phyloP scores from a whole-genome alignment of 1,284 basidiomycete species.

The Malassezia slooffiae region DNA sequence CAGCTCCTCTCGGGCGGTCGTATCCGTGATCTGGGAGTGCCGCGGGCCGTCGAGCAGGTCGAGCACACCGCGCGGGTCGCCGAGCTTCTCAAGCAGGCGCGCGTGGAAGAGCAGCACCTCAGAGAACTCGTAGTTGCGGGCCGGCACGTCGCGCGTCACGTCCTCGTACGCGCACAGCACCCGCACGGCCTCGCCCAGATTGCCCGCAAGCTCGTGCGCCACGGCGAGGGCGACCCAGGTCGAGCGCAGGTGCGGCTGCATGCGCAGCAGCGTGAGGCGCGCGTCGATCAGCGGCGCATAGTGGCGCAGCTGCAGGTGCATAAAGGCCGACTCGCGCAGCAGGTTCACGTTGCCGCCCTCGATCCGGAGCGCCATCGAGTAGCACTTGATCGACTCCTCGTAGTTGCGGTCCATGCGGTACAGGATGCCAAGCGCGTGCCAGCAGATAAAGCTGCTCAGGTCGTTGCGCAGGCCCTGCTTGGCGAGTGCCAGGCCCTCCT shows the following conservation, averaged over 20 bases:
- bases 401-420: slow-evolving; percentile 65
- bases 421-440: slow-evolving; percentile 79
- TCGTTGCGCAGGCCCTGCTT: slow-evolving; percentile 72
- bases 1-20: slow-evolving; percentile 18
- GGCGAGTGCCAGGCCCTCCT: slow-evolving; percentile 64
- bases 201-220: slow-evolving; percentile 73
- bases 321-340: slow-evolving; percentile 74
- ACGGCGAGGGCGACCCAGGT: slow-evolving; percentile 86
- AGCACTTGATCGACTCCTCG: slow-evolving; percentile 73
- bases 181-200: slow-evolving; percentile 60
- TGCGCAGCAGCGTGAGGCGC: slow-evolving; percentile 65
- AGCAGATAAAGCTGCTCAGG: slow-evolving; percentile 85
- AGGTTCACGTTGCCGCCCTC: slow-evolving; percentile 93
- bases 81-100: slow-evolving; percentile 64
- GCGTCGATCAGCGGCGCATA: slow-evolving; percentile 72
- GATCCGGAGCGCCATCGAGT: slow-evolving; percentile 65
- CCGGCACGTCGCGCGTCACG: slow-evolving; percentile 30
- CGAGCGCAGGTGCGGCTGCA: slow-evolving; percentile 71
- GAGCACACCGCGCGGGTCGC: slow-evolving; percentile 50
- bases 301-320: slow-evolving; percentile 79
- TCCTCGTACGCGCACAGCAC: slow-evolving; percentile 58
- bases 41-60: slow-evolving; percentile 19
- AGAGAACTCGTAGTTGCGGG: slow-evolving; percentile 57
- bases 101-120: slow-evolving; percentile 77
- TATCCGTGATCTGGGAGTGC: slow-evolving; percentile 45